Conservation (phyloP, 352 stramenopile genomes). For the Pythium monospermum region DNA sequence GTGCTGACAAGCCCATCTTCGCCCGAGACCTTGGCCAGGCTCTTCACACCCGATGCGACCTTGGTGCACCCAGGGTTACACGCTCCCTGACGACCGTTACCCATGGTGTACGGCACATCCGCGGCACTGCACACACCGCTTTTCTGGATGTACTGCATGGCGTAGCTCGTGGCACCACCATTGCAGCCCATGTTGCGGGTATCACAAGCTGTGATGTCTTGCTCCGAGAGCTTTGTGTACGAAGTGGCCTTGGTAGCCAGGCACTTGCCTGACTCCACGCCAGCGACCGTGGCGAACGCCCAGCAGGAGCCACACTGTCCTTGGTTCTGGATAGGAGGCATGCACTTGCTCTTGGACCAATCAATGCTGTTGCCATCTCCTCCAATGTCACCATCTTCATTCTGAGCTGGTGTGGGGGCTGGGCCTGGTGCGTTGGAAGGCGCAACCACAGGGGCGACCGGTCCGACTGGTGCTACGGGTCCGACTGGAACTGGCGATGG, state of each 20-base stretch:
- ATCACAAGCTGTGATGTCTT: conserved; percentile 18
- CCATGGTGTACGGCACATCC: conserved; percentile 45
- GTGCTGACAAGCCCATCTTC: conserved; percentile 77
- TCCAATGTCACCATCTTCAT: neutral
- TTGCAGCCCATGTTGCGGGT: conserved; percentile 11
- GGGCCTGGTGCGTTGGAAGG: neutral
- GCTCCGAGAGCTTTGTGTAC: conserved; percentile 21
- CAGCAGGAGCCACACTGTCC: conserved; percentile 42
- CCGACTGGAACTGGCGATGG: neutral
- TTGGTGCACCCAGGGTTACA: conserved; percentile 23
- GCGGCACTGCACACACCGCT: conserved; percentile 12
- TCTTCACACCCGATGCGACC: conserved; percentile 18
- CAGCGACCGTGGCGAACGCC: conserved; percentile 32
- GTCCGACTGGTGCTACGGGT: neutral
- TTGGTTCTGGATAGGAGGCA: conserved; percentile 26
- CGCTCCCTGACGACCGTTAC: conserved; percentile 5
- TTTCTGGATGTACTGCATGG: conserved; percentile 16
- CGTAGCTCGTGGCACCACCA: conserved; percentile 10
- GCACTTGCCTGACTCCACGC: conserved; percentile 25
- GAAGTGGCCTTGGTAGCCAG: conserved; percentile 12
- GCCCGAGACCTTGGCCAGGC: conserved; percentile 43
- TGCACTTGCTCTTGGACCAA: conserved; percentile 15
- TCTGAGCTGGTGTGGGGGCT: neutral
- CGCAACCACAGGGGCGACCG: neutral
- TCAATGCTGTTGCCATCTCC: conserved; percentile 4